Percentiles rank a stretch among this genome's conserved stretches.
Evolutionary conservation across 305 asterid genomes (phyloP).

Genomic region (Euphrasia arctica): DNA sequence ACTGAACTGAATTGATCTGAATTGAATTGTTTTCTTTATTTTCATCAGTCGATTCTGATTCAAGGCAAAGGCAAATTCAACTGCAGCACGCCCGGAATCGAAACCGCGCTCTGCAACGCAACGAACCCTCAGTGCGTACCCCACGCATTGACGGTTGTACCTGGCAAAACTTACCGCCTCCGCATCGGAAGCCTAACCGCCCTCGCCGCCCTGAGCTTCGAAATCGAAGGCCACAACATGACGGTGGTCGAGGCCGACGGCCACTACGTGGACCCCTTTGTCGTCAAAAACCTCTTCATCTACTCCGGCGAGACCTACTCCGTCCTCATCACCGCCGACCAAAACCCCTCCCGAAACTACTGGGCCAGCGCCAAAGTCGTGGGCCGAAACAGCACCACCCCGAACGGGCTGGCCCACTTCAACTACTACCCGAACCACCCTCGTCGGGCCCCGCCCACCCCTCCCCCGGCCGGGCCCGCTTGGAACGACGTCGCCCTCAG

Average conservation of each 20-base stretch:
- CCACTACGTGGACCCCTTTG: constrained; percentile 78
- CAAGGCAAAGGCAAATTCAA: constrained; percentile 75
- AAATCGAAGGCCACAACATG: constrained; percentile 85
- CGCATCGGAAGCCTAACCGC: constrained; percentile 78
- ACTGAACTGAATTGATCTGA: too few relatives aligned
- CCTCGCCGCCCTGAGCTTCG: constrained; percentile 72
- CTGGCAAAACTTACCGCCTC: constrained; percentile 68
- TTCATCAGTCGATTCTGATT: constrained; percentile 63
- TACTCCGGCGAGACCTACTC: constrained; percentile 90
- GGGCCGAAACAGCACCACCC: constrained; percentile 45
- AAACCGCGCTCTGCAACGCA: constrained; percentile 46
- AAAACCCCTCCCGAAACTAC: constrained; percentile 68
- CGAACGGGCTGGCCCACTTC: constrained; percentile 62
- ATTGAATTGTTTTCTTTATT: neutral
- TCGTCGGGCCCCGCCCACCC: constrained; percentile 39
- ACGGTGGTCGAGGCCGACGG: constrained; percentile 93
- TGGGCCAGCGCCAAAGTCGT: constrained; percentile 65
- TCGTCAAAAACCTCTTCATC: constrained; percentile 62
- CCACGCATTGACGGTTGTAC: constrained; percentile 51
- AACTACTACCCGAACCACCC: constrained; percentile 79
- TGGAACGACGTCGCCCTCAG: constrained; percentile 60
- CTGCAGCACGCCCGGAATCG: constrained; percentile 50
- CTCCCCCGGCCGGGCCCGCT: constrained; percentile 54
- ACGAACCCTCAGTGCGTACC: constrained; percentile 67
- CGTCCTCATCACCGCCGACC: constrained; percentile 63